Evolutionary conservation across 2,329 filamentous ascomycete species (phyloP), one percentile per base, ranked within the genome.

Genomic region (Aspergillus piperis): DNA sequence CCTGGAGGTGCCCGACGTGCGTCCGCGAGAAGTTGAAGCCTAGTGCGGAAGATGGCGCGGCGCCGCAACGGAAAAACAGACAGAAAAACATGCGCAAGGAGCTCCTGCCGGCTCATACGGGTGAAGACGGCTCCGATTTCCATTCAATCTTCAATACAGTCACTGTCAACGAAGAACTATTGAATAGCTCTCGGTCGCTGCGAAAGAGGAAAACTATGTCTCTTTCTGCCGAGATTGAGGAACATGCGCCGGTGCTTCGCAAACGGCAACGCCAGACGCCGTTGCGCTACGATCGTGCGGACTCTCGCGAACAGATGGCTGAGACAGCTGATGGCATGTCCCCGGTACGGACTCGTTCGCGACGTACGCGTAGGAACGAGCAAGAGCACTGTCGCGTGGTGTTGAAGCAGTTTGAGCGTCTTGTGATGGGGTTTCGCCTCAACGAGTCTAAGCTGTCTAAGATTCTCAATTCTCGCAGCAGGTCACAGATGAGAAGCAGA

Each of bases 141-240:
- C 89, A 91, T 74, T 92, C 90, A 0, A 86, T 92, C 27, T 92
- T 92, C 75, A 90, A 90, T 66, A 87, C 88, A 58, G 79, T 90
- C 10, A 87, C 90, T 39, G 81, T 90, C 57, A 86, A 90, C 56
- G 89, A 90, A 63, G 89, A 92, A 69, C 83, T 88, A 7, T 82
- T 89, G 79, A 90, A 94, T 74, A 90, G 89, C 49, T 88, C 91
- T 8, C 88, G 92, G 56, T 85, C 90, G 32, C 79, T 96, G 61
- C 85, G 93, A 62, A 96, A 96, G 77, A 87, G 93, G 57, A 96
- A 94, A 75, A 88, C 91, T 19, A 91, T 91, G 1, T 89, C 90
- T 17, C 92, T 91, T 1, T 89, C 90, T 3, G 81, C 84, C 11
- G 84, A 86, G 59, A 81, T 69, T 13, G 87, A 89, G 52, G 80